These are phyloP conservation scores for Bruguiera hainesii DNA, from an alignment of 441 rosid genomes.

Conservation along the genomic window DNA sequence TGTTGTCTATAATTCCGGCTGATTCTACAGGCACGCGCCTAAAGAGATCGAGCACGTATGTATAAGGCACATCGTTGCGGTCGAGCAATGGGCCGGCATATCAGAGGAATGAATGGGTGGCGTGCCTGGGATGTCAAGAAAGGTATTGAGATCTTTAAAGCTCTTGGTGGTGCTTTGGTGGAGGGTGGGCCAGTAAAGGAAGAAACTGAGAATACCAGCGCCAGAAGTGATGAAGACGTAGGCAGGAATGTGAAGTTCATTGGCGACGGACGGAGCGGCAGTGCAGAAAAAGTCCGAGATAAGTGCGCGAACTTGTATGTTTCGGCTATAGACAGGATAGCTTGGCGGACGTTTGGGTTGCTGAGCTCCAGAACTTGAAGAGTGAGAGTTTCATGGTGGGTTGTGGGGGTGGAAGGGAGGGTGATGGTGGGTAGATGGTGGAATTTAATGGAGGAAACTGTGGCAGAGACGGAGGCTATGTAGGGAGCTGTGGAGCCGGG, in stretches of 20 bases:
- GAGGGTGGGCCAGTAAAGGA: conserved; percentile 25
- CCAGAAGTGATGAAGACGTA: conserved; percentile 32
- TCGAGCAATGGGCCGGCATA: conserved; percentile 21
- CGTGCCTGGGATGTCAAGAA: conserved; percentile 29
- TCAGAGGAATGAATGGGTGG: conserved; percentile 27
- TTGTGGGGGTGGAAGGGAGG: conserved; percentile 25
- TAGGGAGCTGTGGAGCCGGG: conserved; percentile 32
- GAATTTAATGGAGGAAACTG: conserved; percentile 40
- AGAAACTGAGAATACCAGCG: conserved; percentile 14
- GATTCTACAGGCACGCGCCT: conserved; percentile 6
- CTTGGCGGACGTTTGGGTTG: conserved; percentile 35
- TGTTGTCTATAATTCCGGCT: conserved; percentile 36
- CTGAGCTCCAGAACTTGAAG: conserved; percentile 31
- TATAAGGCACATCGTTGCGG: conserved; percentile 23
- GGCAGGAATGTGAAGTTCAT: conserved; percentile 28
- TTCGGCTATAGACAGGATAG: conserved; percentile 25
- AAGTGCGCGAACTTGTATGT: conserved; percentile 22
- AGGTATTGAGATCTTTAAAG: conserved; percentile 19
- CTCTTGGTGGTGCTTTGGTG: conserved; percentile 22
- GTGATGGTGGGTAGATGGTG: conserved; percentile 34
- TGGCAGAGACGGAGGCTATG: conserved; percentile 28
- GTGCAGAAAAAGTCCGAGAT: conserved; percentile 34
- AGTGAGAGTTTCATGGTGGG: conserved; percentile 31
- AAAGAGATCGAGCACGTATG: not conserved
- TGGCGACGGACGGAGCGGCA: conserved; percentile 23